phyloP scores from a whole-genome alignment of 2,329 filamentous ascomycete genomes.

The Fusarium albidum region DNA sequence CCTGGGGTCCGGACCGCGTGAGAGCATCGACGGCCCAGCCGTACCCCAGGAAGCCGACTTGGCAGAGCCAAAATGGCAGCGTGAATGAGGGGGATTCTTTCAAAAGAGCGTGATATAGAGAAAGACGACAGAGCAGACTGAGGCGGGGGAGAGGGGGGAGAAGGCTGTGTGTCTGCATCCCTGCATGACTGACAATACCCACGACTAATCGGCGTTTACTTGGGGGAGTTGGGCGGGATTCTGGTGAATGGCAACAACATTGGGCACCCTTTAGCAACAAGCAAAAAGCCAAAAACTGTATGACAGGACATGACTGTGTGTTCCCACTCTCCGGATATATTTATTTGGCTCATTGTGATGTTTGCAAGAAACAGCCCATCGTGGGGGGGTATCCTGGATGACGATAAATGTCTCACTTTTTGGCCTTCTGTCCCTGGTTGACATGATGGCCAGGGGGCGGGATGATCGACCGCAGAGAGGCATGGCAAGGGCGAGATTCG shows the following conservation, averaged over 20 bases:
- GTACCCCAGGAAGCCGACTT: conserved; percentile 40
- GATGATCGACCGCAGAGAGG: background rate
- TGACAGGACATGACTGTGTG: conserved; percentile 8
- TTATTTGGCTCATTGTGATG: background rate
- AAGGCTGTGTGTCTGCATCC: conserved; percentile 18
- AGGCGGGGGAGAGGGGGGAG: conserved; percentile 13
- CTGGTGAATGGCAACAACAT: conserved; percentile 16
- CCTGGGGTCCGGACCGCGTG: conserved; percentile 35
- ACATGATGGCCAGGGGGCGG: background rate
- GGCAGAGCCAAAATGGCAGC: conserved; percentile 40
- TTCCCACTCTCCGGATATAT: background rate
- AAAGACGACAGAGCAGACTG: conserved; percentile 6
- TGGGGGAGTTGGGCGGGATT: conserved; percentile 10
- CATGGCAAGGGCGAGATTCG: background rate
- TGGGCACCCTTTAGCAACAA: conserved; percentile 7
- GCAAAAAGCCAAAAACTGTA: conserved; percentile 6
- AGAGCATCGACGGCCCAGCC: conserved; percentile 32
- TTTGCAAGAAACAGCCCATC: background rate
- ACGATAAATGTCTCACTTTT: conserved; percentile 2
- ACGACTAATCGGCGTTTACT: conserved; percentile 35
- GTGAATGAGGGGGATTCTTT: conserved; percentile 3
- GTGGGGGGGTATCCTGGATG: background rate
- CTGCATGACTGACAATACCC: conserved; percentile 39
- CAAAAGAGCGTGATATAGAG: background rate
- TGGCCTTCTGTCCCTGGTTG: no score